phyloP scores from a whole-genome alignment of 441 rosid genomes.

The Macaranga tanarius region DNA sequence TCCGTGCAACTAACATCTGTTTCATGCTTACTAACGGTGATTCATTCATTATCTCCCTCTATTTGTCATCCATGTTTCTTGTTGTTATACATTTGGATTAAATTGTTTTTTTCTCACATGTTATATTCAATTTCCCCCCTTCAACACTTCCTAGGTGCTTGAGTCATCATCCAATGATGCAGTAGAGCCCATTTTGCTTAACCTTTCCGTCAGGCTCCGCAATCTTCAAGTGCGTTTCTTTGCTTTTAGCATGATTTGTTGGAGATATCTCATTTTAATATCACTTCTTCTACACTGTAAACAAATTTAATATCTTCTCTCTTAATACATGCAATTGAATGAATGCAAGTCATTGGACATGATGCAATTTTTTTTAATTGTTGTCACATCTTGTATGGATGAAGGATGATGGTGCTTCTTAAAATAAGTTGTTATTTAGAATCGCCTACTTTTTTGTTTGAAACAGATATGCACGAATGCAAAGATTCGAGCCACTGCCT shows the following conservation, averaged over 20 bases:
- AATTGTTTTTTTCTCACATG: conserved; percentile 16
- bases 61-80: conserved; percentile 16
- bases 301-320: conserved; percentile 4
- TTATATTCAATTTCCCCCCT: not conserved
- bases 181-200: conserved; percentile 82
- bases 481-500: conserved; percentile 86
- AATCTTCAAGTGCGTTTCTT: conserved; percentile 67
- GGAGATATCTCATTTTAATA: not conserved
- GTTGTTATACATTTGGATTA: not conserved
- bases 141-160: conserved; percentile 54
- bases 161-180: conserved; percentile 80
- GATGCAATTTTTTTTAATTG: not conserved
- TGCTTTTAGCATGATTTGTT: conserved; percentile 11
- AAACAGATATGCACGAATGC: conserved; percentile 71
- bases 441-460: conserved; percentile 17
- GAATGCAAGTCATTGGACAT: not conserved
- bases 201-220: conserved; percentile 86
- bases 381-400: conserved; percentile 3
- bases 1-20: conserved; percentile 96
- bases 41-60: conserved; percentile 18
- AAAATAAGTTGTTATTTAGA: conserved; percentile 11
- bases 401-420: conserved; percentile 4
- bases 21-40: conserved; percentile 83
- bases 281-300: not conserved
- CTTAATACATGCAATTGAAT: not conserved